Conservation (phyloP, 2,329 filamentous ascomycete species). For the Orbilia brochopaga region DNA sequence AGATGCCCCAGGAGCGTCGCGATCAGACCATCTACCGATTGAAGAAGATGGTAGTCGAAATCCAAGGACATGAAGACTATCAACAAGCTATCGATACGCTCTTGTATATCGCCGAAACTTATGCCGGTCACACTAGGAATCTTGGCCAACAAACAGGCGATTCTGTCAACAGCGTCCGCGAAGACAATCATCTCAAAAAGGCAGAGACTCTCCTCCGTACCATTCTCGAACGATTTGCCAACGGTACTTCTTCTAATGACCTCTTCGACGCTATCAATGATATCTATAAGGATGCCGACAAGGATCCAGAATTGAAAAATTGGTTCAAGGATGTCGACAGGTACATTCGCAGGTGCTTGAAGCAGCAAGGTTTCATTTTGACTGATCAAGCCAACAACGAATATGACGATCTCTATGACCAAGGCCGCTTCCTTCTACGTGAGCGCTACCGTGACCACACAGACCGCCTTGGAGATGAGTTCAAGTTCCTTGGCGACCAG, state of each 20-base stretch:
- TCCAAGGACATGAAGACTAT: constrained; percentile 94
- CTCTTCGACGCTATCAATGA: constrained; percentile 82
- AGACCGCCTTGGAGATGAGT: constrained; percentile 82
- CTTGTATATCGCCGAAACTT: constrained; percentile 81
- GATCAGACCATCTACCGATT: constrained; percentile 90
- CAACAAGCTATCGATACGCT: constrained; percentile 88
- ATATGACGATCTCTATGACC: constrained; percentile 84
- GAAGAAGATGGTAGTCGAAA: constrained; percentile 97
- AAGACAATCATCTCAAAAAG: constrained; percentile 67
- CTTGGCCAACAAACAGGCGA: constrained; percentile 70
- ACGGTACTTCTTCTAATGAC: constrained; percentile 86
- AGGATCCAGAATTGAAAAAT: constrained; percentile 80
- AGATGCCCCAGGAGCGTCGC: constrained; percentile 89
- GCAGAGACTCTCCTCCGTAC: constrained; percentile 84
- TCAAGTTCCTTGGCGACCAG: constrained; percentile 86
- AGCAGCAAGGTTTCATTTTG: constrained; percentile 90
- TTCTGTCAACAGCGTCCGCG: constrained; percentile 74
- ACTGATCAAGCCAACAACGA: constrained; percentile 78
- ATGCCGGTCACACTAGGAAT: constrained; percentile 74
- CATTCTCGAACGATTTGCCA: constrained; percentile 92
- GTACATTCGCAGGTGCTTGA: constrained; percentile 81
- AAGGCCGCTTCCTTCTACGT: constrained; percentile 83
- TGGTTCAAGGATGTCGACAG: constrained; percentile 84
- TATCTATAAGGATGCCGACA: constrained; percentile 85
- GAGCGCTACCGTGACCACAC: constrained; percentile 87